These are phyloP conservation scores for Microsporum canis DNA, from an alignment of 2,329 filamentous ascomycete species.

Conservation along the genomic window DNA sequence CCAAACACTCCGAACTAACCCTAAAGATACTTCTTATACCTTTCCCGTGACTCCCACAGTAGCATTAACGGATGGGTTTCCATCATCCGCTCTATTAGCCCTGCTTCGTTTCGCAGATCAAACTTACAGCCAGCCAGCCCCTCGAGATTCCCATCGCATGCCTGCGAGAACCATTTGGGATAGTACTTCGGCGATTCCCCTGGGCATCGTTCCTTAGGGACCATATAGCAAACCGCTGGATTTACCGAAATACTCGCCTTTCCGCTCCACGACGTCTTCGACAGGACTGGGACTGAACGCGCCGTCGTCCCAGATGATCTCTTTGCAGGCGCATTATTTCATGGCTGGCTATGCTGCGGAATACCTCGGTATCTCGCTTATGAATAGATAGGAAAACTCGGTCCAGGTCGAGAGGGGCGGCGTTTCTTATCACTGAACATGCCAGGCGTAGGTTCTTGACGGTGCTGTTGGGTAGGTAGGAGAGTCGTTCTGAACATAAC, in stretches of 20 bases:
- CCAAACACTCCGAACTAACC: neutral
- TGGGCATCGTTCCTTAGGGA: neutral
- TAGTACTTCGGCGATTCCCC: neutral
- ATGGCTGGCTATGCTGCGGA: neutral
- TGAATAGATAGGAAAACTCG: neutral
- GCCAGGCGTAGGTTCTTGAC: neutral
- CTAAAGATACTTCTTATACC: neutral
- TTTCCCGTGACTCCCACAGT: neutral
- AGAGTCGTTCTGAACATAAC: neutral
- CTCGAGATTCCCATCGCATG: neutral
- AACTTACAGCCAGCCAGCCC: neutral
- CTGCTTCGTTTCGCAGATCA: neutral
- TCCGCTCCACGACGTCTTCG: neutral
- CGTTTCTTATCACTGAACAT: neutral
- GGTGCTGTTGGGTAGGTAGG: neutral
- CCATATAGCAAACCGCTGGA: neutral
- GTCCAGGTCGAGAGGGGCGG: neutral
- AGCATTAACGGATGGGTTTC: neutral
- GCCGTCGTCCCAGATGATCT: neutral
- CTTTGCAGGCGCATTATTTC: neutral
- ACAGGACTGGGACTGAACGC: neutral
- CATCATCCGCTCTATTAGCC: neutral
- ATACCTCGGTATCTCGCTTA: neutral
- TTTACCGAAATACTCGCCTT: neutral
- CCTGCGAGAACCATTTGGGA: neutral